Percentiles rank a stretch among this genome's conserved stretches.
Conservation (phyloP, 352 stramenopile genomes). For the Pythium oligandrum region DNA sequence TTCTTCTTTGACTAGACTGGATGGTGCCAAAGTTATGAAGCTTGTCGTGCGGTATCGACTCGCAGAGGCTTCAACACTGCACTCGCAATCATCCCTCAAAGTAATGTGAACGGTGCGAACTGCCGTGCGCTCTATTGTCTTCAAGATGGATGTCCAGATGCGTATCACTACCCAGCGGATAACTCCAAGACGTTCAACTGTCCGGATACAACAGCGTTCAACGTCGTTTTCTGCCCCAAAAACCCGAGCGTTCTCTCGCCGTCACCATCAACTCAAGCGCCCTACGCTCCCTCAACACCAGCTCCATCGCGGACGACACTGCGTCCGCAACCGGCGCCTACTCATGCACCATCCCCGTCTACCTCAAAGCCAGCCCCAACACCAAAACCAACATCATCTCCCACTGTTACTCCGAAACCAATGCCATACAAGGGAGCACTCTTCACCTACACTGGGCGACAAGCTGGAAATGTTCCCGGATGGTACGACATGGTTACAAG, state of each 20-base stretch:
- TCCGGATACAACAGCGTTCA: conserved; percentile 23
- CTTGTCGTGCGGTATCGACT: conserved; percentile 16
- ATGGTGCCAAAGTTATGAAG: conserved; percentile 21
- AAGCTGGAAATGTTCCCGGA: conserved; percentile 17
- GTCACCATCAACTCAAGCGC: background rate
- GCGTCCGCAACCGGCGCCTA: background rate
- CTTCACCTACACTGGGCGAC: conserved; percentile 11
- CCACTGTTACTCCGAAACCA: background rate
- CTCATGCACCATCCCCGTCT: too few relatives aligned
- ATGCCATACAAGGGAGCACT: conserved; percentile 2
- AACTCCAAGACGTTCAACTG: conserved; percentile 28
- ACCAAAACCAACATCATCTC: background rate
- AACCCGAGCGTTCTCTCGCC: background rate
- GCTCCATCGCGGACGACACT: background rate
- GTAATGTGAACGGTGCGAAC: conserved; percentile 18
- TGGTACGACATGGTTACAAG: conserved; percentile 9
- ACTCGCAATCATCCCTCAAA: conserved; percentile 24
- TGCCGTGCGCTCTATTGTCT: conserved; percentile 31
- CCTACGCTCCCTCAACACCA: background rate
- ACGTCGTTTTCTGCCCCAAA: conserved; percentile 33
- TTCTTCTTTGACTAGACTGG: conserved; percentile 9
- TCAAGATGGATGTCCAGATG: conserved; percentile 16
- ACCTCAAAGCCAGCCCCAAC: background rate
- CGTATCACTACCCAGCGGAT: conserved; percentile 26
- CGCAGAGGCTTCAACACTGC: conserved; percentile 38